Conservation (phyloP, 2,329 filamentous ascomycete species). For the Fusarium sulawesiense region DNA sequence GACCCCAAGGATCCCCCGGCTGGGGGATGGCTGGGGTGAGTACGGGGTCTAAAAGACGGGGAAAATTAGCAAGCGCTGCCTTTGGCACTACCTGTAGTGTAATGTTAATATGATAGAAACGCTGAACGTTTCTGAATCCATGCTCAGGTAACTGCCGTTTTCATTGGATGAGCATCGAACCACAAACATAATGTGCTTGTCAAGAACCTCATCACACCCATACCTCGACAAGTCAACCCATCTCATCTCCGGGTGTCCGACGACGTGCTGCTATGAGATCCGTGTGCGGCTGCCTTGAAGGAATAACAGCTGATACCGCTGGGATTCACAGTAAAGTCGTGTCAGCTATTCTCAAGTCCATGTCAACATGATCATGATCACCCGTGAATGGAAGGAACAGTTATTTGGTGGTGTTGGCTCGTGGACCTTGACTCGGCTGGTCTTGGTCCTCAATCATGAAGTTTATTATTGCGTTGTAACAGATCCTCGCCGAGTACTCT, state of each 20-base stretch:
- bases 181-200: not conserved
- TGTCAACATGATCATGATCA: constrained; percentile 29
- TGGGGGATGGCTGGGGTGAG: constrained; percentile 15
- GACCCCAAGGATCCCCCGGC: constrained; percentile 19
- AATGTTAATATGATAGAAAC: constrained; percentile 16
- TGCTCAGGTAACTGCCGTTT: not conserved
- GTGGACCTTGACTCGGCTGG: constrained; percentile 43
- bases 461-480: constrained; percentile 44
- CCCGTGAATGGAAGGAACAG: constrained; percentile 9
- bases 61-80: constrained; percentile 18
- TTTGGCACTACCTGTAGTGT: not conserved
- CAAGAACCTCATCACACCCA: constrained; percentile 9
- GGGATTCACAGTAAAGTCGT: not conserved
- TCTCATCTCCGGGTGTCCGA: constrained; percentile 30
- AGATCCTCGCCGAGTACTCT: constrained; percentile 21
- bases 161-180: constrained; percentile 15
- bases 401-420: constrained; percentile 41
- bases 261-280: constrained; percentile 16
- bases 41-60: constrained; percentile 22
- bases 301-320: not conserved
- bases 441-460: constrained; percentile 43
- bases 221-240: constrained; percentile 12
- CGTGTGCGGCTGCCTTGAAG: not conserved
- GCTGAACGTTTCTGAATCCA: constrained; percentile 16
- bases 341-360: constrained; percentile 6